phyloP scores from a whole-genome alignment of 2,329 filamentous ascomycete species.

The Pseudogymnoascus verrucosus region DNA sequence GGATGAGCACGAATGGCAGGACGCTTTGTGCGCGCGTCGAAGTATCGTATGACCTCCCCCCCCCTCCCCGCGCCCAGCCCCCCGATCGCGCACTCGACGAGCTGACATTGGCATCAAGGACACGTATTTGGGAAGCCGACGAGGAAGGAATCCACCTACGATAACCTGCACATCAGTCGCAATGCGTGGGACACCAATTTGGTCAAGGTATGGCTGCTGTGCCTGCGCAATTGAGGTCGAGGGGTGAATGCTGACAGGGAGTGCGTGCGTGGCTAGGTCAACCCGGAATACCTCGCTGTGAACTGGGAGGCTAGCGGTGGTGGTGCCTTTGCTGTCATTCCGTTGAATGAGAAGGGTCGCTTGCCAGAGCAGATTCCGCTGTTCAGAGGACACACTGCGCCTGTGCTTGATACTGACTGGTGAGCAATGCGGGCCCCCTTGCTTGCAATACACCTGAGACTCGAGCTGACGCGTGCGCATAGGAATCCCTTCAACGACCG shows the following conservation, averaged over 20 bases:
- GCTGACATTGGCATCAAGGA: conserved; percentile 45
- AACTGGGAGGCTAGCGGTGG: conserved; percentile 98
- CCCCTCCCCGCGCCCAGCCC: conserved; percentile 14
- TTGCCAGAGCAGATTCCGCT: conserved; percentile 87
- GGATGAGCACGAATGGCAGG: conserved; percentile 47
- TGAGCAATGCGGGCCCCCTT: conserved; percentile 35
- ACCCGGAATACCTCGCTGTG: conserved; percentile 90
- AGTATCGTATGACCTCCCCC: conserved; percentile 51
- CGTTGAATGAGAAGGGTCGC: conserved; percentile 80
- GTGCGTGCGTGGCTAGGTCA: conserved; percentile 53
- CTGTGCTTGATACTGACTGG: conserved; percentile 97
- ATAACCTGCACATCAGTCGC: conserved; percentile 92
- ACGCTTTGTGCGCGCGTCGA: conserved; percentile 65
- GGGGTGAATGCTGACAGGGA: conserved; percentile 18
- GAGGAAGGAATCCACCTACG: conserved; percentile 96
- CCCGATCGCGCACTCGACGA: conserved; percentile 14
- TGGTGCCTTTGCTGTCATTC: conserved; percentile 94
- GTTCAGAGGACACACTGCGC: conserved; percentile 91
- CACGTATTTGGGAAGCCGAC: conserved; percentile 97
- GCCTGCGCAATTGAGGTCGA: not conserved
- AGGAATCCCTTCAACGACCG: conserved; percentile 96
- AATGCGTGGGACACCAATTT: conserved; percentile 99
- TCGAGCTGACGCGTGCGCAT: conserved; percentile 17
- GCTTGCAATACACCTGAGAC: not conserved
- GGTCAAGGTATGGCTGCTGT: conserved; percentile 63